Percentiles rank a stretch among this genome's conserved stretches.
phyloP scores from a whole-genome alignment of 176 grass and related monocot species.

The Raddia distichophylla region DNA sequence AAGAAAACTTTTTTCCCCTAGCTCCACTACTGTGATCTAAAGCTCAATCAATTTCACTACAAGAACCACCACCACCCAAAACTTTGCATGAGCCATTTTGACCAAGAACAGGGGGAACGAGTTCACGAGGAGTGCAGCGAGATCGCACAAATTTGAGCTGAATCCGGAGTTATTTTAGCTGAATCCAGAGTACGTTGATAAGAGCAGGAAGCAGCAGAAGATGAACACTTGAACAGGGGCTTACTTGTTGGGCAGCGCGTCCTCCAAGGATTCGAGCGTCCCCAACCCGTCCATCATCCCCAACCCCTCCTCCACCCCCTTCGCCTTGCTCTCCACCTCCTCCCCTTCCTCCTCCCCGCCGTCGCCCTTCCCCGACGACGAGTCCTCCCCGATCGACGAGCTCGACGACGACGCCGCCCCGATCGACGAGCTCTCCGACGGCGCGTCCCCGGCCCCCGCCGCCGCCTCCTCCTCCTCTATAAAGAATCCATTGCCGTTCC shows the following conservation, averaged over 20 bases:
- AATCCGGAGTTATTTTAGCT: neutral
- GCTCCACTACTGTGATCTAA: constrained; percentile 15
- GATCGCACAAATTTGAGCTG: neutral
- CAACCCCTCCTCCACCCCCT: constrained; percentile 23
- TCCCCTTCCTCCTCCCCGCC: constrained; percentile 27
- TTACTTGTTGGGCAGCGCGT: constrained; percentile 72
- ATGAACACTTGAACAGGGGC: neutral
- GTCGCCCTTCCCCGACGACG: constrained; percentile 44
- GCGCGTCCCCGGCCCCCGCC: constrained; percentile 34
- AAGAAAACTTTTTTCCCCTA: neutral
- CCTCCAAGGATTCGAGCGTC: constrained; percentile 60
- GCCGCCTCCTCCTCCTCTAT: neutral
- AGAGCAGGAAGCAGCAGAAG: neutral
- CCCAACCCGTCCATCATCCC: constrained; percentile 38
- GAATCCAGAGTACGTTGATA: neutral
- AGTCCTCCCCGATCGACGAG: constrained; percentile 62
- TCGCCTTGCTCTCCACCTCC: constrained; percentile 42
- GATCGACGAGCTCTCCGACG: constrained; percentile 47
- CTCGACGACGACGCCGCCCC: constrained; percentile 53
- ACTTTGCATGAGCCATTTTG: neutral
- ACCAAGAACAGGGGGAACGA: neutral
- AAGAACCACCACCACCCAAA: constrained; percentile 4
- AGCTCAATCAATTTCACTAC: neutral
- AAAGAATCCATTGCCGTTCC: constrained; percentile 33
- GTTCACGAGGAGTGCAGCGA: neutral